These are phyloP conservation scores for Hevea brasiliensis DNA, from an alignment of 345 rosid species.

Conservation along the genomic window DNA sequence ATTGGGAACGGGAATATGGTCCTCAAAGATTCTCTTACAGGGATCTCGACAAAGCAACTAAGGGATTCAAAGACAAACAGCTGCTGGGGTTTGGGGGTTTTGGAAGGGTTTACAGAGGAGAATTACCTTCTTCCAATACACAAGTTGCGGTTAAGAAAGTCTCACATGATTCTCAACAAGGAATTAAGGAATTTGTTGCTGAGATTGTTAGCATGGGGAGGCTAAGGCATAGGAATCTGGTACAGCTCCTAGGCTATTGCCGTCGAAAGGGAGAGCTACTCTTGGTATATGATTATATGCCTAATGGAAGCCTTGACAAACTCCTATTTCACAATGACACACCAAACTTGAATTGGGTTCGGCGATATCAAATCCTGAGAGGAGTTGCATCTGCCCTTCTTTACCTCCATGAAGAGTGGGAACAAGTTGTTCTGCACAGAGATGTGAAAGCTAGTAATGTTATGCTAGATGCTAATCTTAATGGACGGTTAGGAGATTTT, in stretches of 20 bases:
- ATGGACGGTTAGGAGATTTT: background rate
- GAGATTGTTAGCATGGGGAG: slow-evolving; percentile 1
- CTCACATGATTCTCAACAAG: background rate
- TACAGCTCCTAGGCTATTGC: background rate
- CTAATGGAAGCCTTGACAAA: background rate
- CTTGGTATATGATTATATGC: slow-evolving; percentile 2
- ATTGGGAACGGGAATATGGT: slow-evolving; percentile 3
- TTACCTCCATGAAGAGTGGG: slow-evolving; percentile 1
- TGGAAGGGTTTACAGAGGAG: background rate
- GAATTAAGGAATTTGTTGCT: background rate
- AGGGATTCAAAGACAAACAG: background rate
- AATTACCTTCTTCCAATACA: background rate
- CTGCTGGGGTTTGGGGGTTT: background rate
- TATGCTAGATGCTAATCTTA: background rate
- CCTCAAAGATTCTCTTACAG: background rate
- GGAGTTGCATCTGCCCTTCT: slow-evolving; percentile 3
- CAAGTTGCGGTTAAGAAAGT: background rate
- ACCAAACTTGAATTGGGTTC: background rate
- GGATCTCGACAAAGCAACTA: background rate
- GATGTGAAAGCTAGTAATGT: slow-evolving; percentile 2
- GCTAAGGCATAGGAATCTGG: background rate
- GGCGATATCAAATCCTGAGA: background rate
- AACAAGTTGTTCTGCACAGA: background rate
- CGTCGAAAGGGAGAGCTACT: background rate
- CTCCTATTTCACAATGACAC: background rate